Percentiles rank a stretch among this genome's conserved stretches.
Evolutionary conservation across 345 rosid genomes (phyloP).

Genomic region (Eucalyptus marginata): DNA sequence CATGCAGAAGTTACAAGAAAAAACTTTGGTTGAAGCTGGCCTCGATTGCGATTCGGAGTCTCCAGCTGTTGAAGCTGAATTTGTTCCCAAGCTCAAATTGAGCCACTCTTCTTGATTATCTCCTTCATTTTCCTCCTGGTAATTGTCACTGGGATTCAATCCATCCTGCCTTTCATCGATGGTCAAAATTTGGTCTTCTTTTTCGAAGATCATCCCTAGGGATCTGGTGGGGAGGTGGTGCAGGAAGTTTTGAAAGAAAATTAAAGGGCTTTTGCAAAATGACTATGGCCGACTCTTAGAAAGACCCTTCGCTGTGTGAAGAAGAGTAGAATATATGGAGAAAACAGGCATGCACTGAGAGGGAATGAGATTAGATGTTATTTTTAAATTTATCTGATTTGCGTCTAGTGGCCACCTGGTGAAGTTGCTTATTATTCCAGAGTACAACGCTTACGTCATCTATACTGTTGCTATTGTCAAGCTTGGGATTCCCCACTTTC

Average conservation of each 20-base stretch:
- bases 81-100: slow-evolving; percentile 45
- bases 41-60: slow-evolving; percentile 16
- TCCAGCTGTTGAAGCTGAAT: slow-evolving; percentile 19
- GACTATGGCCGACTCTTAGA: slow-evolving; percentile 7
- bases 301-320: slow-evolving; percentile 10
- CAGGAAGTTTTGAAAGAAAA: background rate
- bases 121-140: slow-evolving; percentile 2
- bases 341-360: slow-evolving; percentile 1
- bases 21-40: slow-evolving; percentile 29
- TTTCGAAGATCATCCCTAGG: slow-evolving; percentile 24
- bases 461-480: slow-evolving; percentile 20
- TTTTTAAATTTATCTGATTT: background rate
- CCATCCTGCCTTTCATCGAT: background rate
- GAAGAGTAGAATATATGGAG: slow-evolving; percentile 17
- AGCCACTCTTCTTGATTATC: slow-evolving; percentile 37
- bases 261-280: background rate
- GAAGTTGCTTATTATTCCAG: slow-evolving; percentile 22
- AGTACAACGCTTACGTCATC: slow-evolving; percentile 37
- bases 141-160: background rate
- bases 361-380: background rate
- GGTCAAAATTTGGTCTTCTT: slow-evolving; percentile 16
- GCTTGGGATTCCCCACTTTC: slow-evolving; percentile 54
- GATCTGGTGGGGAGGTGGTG: background rate
- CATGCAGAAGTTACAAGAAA: slow-evolving; percentile 68
- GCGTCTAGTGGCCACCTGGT: slow-evolving; percentile 20